Evolutionary conservation across 495 filamentous ascomycete genomes (phyloP).

Genomic region (Podospora bellae-mahoneyi): DNA sequence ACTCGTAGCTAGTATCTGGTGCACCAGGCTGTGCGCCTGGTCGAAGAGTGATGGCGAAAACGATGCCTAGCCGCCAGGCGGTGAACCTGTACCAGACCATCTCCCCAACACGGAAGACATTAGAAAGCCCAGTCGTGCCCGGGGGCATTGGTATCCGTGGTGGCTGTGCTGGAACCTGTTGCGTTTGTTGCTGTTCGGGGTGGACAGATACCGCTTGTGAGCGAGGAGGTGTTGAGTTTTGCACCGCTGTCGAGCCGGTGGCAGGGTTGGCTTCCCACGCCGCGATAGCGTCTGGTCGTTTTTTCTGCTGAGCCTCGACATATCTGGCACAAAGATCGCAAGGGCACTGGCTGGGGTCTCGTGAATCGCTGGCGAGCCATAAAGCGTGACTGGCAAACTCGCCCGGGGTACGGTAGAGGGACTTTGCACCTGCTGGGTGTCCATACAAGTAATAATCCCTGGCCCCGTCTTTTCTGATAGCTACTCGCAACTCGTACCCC

Average conservation of each 20-base stretch:
- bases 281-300: constrained; percentile 11
- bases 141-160: constrained; percentile 14
- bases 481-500: constrained; percentile 34
- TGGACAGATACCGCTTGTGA: constrained; percentile 1
- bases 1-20: constrained; percentile 22
- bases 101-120: constrained; percentile 43
- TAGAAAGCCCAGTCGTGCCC: constrained; percentile 27
- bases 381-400: constrained; percentile 44
- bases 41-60: constrained; percentile 27
- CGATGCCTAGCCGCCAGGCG: constrained; percentile 40
- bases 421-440: constrained; percentile 36
- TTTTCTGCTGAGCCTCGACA: constrained; percentile 19
- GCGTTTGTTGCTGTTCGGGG: constrained; percentile 12
- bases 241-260: constrained; percentile 7
- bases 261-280: constrained; percentile 8
- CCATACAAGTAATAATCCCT: constrained; percentile 45
- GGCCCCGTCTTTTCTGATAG: constrained; percentile 24
- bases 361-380: constrained; percentile 36
- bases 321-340: constrained; percentile 35
- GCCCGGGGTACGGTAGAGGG: constrained; percentile 38
- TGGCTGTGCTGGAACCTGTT: constrained; percentile 13
- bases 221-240: neutral
- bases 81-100: constrained; percentile 42
- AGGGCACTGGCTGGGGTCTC: constrained; percentile 34
- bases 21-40: constrained; percentile 4